Evolutionary conservation across 306 rosid genomes (phyloP).

Genomic region (Pachyrhizus erosus): DNA sequence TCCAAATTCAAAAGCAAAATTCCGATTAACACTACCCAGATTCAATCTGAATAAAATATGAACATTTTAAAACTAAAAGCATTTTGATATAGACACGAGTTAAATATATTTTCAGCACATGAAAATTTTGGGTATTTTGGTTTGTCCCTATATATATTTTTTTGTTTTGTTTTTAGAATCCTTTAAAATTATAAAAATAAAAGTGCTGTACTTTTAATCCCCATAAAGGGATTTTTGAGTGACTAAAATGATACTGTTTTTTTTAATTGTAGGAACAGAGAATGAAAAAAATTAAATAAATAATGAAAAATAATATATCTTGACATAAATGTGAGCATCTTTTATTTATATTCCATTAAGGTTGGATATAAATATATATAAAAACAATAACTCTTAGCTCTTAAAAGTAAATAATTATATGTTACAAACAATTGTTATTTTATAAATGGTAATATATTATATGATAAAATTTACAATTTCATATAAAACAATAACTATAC

Average conservation of each 20-base stretch:
- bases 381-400: no score
- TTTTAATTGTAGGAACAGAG: not conserved
- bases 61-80: not conserved
- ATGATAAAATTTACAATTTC: no score
- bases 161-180: not conserved
- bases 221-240: not conserved
- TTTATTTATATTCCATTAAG: no score
- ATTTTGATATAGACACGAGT: not conserved
- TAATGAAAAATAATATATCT: not conserved
- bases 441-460: no score
- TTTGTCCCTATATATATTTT: not conserved
- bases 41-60: not conserved
- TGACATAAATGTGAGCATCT: not conserved
- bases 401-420: no score
- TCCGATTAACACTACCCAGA: not conserved
- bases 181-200: not conserved
- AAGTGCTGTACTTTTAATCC: not conserved
- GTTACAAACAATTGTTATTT: no score
- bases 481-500: no score
- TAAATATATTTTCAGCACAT: not conserved
- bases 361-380: no score
- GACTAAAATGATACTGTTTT: not conserved
- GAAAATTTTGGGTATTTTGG: not conserved
- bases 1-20: slow-evolving; percentile 4
- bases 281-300: not conserved